These are phyloP conservation scores for Colletotrichum australisinense DNA, from an alignment of 2,329 filamentous ascomycete genomes.

Conservation along the genomic window DNA sequence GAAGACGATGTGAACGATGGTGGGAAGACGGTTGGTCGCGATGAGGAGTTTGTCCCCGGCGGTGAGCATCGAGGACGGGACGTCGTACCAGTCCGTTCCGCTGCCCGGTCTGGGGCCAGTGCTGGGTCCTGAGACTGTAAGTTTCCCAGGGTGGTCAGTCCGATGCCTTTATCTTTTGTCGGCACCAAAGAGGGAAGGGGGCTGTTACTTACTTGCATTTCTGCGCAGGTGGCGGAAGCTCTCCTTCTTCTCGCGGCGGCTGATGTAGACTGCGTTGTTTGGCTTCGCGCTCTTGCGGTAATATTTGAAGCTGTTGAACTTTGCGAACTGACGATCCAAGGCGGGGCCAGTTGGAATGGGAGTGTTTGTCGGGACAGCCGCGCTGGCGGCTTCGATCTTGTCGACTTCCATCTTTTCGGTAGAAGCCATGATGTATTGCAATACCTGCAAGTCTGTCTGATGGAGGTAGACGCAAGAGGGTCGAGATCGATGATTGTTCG, in stretches of 20 bases:
- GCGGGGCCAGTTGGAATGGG: too few species aligned
- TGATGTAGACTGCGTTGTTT: too few species aligned
- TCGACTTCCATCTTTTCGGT: not conserved
- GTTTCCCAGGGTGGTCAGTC: not conserved
- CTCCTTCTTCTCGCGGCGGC: not conserved
- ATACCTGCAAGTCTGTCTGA: not conserved
- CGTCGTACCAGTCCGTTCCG: not conserved
- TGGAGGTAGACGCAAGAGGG: not conserved
- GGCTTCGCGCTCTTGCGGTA: not conserved
- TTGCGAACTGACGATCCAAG: not conserved
- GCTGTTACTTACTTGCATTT: not conserved
- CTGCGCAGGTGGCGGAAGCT: not conserved
- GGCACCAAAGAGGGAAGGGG: not conserved
- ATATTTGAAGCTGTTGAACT: not conserved
- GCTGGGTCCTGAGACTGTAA: not conserved
- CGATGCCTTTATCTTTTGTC: not conserved
- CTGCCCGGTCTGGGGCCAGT: not conserved
- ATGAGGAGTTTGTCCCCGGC: not conserved
- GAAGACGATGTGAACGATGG: not conserved
- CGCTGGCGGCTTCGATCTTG: not conserved
- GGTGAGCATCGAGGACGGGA: not conserved
- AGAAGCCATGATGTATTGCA: not conserved
- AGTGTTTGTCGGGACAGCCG: not conserved
- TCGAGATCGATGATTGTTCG: not conserved
- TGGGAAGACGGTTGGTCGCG: not conserved